Evolutionary conservation across 2,329 filamentous ascomycete genomes (phyloP), one percentile per base, ranked within the genome.

Genomic region (Calonectria pteridis): DNA sequence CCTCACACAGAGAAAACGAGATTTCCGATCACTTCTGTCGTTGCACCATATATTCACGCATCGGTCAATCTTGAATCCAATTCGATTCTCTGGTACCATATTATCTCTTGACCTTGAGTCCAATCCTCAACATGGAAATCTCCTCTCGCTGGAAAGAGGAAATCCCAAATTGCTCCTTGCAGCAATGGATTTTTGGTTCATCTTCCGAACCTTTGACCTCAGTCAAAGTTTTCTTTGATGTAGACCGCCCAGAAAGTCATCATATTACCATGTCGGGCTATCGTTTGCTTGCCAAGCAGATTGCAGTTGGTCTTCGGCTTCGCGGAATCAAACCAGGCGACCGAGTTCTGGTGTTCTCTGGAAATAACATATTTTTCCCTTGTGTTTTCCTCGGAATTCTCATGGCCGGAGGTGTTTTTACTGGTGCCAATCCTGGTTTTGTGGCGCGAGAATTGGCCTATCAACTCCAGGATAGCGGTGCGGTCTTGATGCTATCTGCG

Each of bases 371-470:
- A 5, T 94, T 93, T 84, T 94, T 93, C 80, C 93, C 94, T 0
- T 87, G 91, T 0, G 85, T 94, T 0, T 91, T 96, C 65, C 87
- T 95, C 81, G 94, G 94, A 14, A 87, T 93, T 9, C 86, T 95
- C 43, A 95, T 95, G 91, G 93, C 94, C 0, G 94, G 94, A 3
- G 93, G 93, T 0, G 86, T 96, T 64, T 96, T 96, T 84, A 94
- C 92, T 0, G 94, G 94, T 18, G 93, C 93, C 0, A 95, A 95
- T 73, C 94, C 93, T 0, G 87, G 87, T 2, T 95, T 80, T 37
- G 92, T 94, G 0, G 86, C 91, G 0, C 86, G 93, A 18, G 94
- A 97, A 83, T 84, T 97, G 46, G 93, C 92, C 1, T 93, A 94
- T 82, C 94, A 97, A 82, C 86, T 97, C 20, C 87, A 90, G 55